Percentiles rank a stretch among this genome's conserved stretches.
Conservation (phyloP, 768 basidiomycete species). For the Hygrocybe punicea region DNA sequence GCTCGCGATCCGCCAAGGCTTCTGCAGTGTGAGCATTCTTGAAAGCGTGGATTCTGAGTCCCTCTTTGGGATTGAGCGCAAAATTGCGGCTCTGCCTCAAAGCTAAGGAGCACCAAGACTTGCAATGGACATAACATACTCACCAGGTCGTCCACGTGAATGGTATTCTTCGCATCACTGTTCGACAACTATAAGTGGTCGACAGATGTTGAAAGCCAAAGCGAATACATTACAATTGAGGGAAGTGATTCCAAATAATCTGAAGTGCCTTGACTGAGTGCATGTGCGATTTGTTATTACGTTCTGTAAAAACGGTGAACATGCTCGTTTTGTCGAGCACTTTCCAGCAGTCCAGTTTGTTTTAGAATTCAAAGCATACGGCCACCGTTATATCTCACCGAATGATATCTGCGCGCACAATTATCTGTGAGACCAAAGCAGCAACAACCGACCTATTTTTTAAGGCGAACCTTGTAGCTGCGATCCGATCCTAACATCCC, state of each 20-base stretch:
- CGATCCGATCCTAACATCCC: conserved; percentile 72
- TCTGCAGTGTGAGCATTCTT: conserved; percentile 69
- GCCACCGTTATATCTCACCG: conserved; percentile 42
- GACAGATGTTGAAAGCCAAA: background rate
- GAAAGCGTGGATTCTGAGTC: conserved; percentile 80
- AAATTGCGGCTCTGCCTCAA: conserved; percentile 68
- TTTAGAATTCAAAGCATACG: background rate
- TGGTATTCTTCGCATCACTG: conserved; percentile 68
- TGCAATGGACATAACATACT: conserved; percentile 11
- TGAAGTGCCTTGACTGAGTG: conserved; percentile 81
- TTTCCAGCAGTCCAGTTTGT: conserved; percentile 15
- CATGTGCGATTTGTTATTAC: conserved; percentile 68
- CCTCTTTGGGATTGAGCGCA: conserved; percentile 80
- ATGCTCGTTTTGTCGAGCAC: conserved; percentile 85
- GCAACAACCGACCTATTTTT: background rate
- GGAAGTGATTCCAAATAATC: conserved; percentile 85
- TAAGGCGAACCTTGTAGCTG: conserved; percentile 59
- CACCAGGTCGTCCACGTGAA: conserved; percentile 85
- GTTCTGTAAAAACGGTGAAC: conserved; percentile 81
- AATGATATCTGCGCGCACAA: conserved; percentile 53
- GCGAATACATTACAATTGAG: conserved; percentile 55
- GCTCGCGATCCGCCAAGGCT: conserved; percentile 63
- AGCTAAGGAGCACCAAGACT: conserved; percentile 2
- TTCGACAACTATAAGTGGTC: background rate
- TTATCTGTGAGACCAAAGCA: background rate